Base-by-base conservation (phyloP, 108 stramenopile species). In the Conticribra weissflogii region DNA sequence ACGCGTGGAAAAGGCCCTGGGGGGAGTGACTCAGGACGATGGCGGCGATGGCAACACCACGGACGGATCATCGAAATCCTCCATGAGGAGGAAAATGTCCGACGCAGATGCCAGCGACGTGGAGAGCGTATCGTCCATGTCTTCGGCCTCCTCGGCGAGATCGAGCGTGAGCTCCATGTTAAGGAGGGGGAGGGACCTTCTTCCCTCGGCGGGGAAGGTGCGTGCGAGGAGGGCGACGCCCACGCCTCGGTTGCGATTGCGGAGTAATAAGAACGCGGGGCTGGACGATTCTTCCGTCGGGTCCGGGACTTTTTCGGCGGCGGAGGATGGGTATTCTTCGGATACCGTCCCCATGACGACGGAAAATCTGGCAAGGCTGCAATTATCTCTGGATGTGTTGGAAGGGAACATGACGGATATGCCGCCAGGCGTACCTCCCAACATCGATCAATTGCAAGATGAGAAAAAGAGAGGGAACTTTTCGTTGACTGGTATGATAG, bases 1-100 rank as follows among this genome's bases (percentile, higher is more conserved):
- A 3, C 81, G 86, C 51, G 90, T 94, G 0, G 93, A 94, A 75
- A 91, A 89, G 74, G 93, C 90, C 1, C 82, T 94, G 46, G 88
- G 88, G n/a, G 79, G 85, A 2, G 86, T 89, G 17, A 83, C 89
- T 2, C 79, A 74, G 4, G 72, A 61, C 61, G 66, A 44, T 21
- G 65, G 24, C 0, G 54, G 53, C 16, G 68, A 41, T 33, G 73
- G 53, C 0, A 69, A 33, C 15, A 8, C 22, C 1, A 56, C 56
- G 21, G 61, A 50, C 0, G 60, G 53, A 36, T 47, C 61, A 22
- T 62, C 55, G 52, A 63, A 23, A 24, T 49, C 23, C 1, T 63
- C 46, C 8, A 29, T 63, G 3, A 24, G 71, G 34, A 74, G 50
- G 23, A 57, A 64, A 24, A 30, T 24, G 32, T 33, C 36, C 36